phyloP scores from a whole-genome alignment of 345 rosid species.

The Salix arbutifolia region DNA sequence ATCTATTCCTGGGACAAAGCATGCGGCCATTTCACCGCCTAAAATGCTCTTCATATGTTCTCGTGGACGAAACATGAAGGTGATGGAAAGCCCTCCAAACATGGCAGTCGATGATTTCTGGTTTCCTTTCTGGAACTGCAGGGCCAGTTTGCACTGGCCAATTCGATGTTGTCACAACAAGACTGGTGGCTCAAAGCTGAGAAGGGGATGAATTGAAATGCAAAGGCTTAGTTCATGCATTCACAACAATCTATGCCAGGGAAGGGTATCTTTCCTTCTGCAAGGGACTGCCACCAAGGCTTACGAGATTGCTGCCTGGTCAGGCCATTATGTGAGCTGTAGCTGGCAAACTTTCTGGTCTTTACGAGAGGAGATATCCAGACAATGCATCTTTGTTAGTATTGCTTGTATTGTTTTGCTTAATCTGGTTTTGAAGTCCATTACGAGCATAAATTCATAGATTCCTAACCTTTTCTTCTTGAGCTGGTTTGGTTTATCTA shows the following conservation, averaged over 20 bases:
- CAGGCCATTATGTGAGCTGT: conserved; percentile 98
- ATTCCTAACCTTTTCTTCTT: not conserved
- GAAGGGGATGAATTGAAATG: conserved; percentile 59
- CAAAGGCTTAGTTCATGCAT: conserved; percentile 86
- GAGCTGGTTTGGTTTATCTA: not conserved
- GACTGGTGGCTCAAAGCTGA: conserved; percentile 81
- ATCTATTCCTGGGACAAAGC: conserved; percentile 59
- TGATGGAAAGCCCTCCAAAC: conserved; percentile 70
- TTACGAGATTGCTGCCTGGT: conserved; percentile 95
- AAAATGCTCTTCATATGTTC: conserved; percentile 65
- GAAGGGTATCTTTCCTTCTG: conserved; percentile 79
- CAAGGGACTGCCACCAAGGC: conserved; percentile 86
- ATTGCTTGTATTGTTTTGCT: conserved; percentile 13
- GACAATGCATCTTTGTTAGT: conserved; percentile 44
- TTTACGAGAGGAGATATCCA: conserved; percentile 66
- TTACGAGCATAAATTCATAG: conserved; percentile 9
- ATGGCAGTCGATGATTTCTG: conserved; percentile 94
- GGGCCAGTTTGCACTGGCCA: conserved; percentile 93
- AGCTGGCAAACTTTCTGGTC: conserved; percentile 82
- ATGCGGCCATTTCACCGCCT: conserved; percentile 93
- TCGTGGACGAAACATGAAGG: conserved; percentile 95
- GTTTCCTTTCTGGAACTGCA: conserved; percentile 87
- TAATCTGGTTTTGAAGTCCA: conserved; percentile 7
- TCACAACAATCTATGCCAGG: conserved; percentile 67
- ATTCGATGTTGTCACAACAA: conserved; percentile 93